A percentile compares a stretch with the other conserved stretches of the same genome.
Conservation (phyloP, 2,329 filamentous ascomycete genomes). For the Fonsecaea nubica region DNA sequence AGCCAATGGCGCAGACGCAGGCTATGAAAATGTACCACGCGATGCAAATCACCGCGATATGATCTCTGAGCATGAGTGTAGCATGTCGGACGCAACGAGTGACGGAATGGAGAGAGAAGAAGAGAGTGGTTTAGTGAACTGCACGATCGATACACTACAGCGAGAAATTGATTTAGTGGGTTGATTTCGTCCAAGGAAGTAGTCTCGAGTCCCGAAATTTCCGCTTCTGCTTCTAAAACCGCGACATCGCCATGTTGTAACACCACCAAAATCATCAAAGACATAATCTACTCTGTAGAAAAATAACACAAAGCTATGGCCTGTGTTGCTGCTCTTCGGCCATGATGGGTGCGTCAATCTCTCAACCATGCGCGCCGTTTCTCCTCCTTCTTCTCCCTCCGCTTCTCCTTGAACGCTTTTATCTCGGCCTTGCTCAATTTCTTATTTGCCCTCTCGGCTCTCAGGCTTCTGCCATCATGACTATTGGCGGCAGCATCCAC, state of each 20-base stretch:
- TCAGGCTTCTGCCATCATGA: conserved; percentile 87
- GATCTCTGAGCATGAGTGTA: conserved; percentile 40
- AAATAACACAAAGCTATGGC: background rate
- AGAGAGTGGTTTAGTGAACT: background rate
- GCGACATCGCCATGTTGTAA: background rate
- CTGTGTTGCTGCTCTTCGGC: background rate
- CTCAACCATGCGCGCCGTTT: conserved; percentile 89
- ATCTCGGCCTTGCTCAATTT: conserved; percentile 84
- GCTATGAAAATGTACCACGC: conserved; percentile 64
- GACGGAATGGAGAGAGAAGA: no score
- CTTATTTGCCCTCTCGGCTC: conserved; percentile 86
- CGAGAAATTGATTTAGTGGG: background rate
- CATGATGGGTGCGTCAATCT: conserved; percentile 63
- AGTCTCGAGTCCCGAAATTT: conserved; percentile 5
- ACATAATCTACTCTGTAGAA: background rate
- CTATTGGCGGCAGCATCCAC: conserved; percentile 91
- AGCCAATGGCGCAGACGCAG: conserved; percentile 64
- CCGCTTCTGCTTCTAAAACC: conserved; percentile 6
- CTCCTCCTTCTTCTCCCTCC: conserved; percentile 88
- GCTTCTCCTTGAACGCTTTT: conserved; percentile 89
- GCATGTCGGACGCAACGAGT: conserved; percentile 29
- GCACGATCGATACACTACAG: background rate
- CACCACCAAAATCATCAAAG: background rate
- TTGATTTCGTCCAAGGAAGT: conserved; percentile 1
- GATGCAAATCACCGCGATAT: conserved; percentile 57